These are phyloP conservation scores for Neoascochyta sp. DNA, from an alignment of 2,329 filamentous ascomycete genomes.

Conservation along the genomic window DNA sequence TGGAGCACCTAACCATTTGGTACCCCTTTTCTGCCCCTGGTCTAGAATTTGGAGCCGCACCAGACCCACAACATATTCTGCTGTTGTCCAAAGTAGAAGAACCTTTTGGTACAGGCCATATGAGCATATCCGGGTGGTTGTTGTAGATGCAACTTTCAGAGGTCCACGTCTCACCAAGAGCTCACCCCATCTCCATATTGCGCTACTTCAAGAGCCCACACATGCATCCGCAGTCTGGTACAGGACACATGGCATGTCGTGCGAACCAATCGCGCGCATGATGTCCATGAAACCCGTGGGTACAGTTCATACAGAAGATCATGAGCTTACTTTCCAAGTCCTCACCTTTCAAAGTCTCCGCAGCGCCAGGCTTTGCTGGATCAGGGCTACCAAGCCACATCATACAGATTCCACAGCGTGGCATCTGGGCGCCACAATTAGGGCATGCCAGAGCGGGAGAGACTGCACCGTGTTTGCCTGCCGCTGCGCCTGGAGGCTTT, in stretches of 20 bases:
- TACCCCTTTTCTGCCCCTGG: too few species aligned
- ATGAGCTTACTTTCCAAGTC: conserved; percentile 55
- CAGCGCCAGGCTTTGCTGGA: conserved; percentile 43
- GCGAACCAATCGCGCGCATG: conserved; percentile 62
- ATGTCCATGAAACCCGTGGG: conserved; percentile 61
- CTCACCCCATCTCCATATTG: too few species aligned
- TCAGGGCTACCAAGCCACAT: conserved; percentile 60
- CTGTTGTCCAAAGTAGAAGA: too few species aligned
- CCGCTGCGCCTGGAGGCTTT: conserved; percentile 8
- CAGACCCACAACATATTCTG: too few species aligned
- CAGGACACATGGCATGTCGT: conserved; percentile 52
- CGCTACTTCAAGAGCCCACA: conserved; percentile 47
- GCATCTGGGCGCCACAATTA: conserved; percentile 60
- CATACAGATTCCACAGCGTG: conserved; percentile 60
- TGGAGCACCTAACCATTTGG: too few species aligned
- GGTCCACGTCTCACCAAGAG: too few species aligned
- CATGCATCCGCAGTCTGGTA: conserved; percentile 53
- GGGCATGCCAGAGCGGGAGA: conserved; percentile 55
- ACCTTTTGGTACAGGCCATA: too few species aligned
- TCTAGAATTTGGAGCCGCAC: too few species aligned
- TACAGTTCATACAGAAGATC: conserved; percentile 60
- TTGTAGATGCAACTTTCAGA: too few species aligned
- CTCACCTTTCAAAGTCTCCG: conserved; percentile 35
- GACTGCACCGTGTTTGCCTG: conserved; percentile 7
- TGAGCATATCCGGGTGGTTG: too few species aligned